Evolutionary conservation across 306 rosid species (phyloP).

Genomic region (Prosopis cineraria): DNA sequence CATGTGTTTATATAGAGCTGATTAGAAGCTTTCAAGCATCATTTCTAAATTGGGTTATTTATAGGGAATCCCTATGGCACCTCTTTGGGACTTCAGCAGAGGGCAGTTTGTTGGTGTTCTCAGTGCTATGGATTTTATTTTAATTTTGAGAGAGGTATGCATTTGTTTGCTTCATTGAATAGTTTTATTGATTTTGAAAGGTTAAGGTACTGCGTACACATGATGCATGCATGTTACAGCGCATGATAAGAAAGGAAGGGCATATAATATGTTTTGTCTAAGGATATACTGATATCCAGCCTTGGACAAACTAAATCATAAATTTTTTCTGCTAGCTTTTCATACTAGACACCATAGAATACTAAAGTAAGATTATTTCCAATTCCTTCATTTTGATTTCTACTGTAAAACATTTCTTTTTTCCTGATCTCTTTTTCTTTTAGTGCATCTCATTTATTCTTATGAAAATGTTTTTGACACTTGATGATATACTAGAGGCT

Average conservation of each 20-base stretch:
- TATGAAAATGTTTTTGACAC: background rate
- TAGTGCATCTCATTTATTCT: background rate
- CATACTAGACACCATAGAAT: background rate
- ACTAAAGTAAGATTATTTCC: conserved; percentile 1
- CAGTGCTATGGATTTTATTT: conserved; percentile 78
- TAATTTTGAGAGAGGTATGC: conserved; percentile 84
- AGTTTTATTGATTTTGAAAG: background rate
- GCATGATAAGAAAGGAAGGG: background rate
- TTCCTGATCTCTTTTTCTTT: background rate
- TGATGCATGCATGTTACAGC: background rate
- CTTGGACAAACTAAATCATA: background rate
- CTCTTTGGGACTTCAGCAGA: conserved; percentile 85
- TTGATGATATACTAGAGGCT: background rate
- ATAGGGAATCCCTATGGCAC: conserved; percentile 87
- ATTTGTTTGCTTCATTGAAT: background rate
- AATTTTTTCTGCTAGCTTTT: background rate
- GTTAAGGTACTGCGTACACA: background rate
- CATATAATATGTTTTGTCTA: background rate
- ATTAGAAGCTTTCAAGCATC: conserved; percentile 33
- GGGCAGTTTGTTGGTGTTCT: conserved; percentile 92
- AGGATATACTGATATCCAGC: background rate
- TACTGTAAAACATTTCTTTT: background rate
- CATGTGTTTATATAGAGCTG: conserved; percentile 29
- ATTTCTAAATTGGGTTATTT: conserved; percentile 37
- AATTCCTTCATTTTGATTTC: background rate